Evolutionary conservation across 1,139 yeast species (phyloP).

Genomic region (Candida sp.): DNA sequence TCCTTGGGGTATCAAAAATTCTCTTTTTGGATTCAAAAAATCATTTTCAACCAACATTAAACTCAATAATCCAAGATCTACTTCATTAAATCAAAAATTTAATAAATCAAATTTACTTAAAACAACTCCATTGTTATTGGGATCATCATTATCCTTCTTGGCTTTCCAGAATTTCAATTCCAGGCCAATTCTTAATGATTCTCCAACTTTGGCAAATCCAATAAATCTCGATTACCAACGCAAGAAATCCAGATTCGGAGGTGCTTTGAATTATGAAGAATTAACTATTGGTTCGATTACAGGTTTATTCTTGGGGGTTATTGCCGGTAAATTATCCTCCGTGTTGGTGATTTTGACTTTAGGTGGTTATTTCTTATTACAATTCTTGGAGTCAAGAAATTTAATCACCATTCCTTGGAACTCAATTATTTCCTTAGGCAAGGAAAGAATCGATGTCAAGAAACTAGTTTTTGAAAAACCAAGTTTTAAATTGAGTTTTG

Average conservation of each 20-base stretch:
- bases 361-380: slow-evolving; percentile 48
- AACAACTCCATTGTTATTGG: neutral
- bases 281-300: slow-evolving; percentile 66
- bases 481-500: slow-evolving; percentile 62
- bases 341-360: slow-evolving; percentile 53
- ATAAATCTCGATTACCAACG: neutral
- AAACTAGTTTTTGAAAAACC: slow-evolving; percentile 58
- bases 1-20: neutral
- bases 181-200: neutral
- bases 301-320: slow-evolving; percentile 60
- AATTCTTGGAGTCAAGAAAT: slow-evolving; percentile 59
- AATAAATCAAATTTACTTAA: neutral
- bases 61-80: neutral
- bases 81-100: neutral
- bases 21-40: neutral
- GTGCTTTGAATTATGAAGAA: slow-evolving; percentile 57
- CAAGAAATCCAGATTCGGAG: slow-evolving; percentile 23
- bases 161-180: neutral
- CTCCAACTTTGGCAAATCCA: neutral
- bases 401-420: slow-evolving; percentile 51
- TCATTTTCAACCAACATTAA: neutral
- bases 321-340: slow-evolving; percentile 64
- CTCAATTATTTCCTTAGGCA: slow-evolving; percentile 41
- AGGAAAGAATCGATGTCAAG: slow-evolving; percentile 44
- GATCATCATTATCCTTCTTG: neutral